Percentiles rank a stretch among this genome's conserved stretches.
Conservation (phyloP, 2,329 filamentous ascomycete species). For the Penicillium occitanis region DNA sequence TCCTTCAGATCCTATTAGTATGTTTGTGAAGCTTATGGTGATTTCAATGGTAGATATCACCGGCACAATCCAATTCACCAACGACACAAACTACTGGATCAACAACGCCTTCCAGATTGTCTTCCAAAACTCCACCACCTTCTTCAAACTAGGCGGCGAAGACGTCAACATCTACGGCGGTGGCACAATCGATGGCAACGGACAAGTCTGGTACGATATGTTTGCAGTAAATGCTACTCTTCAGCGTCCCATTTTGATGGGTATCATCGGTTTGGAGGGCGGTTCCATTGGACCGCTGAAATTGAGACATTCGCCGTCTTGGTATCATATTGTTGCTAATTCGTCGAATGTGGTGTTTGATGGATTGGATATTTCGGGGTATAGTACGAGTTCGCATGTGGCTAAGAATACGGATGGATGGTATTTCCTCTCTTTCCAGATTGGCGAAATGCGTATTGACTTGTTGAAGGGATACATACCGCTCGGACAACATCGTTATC, state of each 20-base stretch:
- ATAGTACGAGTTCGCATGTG: constrained; percentile 51
- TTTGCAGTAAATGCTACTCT: constrained; percentile 59
- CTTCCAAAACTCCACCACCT: constrained; percentile 67
- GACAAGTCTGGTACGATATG: constrained; percentile 64
- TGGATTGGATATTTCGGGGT: constrained; percentile 61
- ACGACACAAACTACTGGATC: constrained; percentile 69
- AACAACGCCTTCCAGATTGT: constrained; percentile 61
- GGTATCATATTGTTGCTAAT: constrained; percentile 67
- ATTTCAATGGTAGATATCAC: constrained; percentile 49
- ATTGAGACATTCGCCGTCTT: constrained; percentile 61
- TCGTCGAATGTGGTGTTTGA: constrained; percentile 64
- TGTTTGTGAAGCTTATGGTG: not conserved
- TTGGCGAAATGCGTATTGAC: constrained; percentile 19
- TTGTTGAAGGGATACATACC: constrained; percentile 44
- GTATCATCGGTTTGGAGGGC: constrained; percentile 57
- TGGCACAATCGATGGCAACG: constrained; percentile 63
- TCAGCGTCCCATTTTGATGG: constrained; percentile 59
- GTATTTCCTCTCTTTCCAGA: not conserved
- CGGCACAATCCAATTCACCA: constrained; percentile 62
- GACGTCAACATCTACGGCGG: constrained; percentile 69
- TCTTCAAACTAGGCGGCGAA: constrained; percentile 65
- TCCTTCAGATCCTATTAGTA: no score
- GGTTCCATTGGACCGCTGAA: constrained; percentile 61
- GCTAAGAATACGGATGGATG: constrained; percentile 67
- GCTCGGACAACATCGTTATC: constrained; percentile 62